Conservation (phyloP, 169 alveolate species). For the Cryptosporidium sp. region DNA sequence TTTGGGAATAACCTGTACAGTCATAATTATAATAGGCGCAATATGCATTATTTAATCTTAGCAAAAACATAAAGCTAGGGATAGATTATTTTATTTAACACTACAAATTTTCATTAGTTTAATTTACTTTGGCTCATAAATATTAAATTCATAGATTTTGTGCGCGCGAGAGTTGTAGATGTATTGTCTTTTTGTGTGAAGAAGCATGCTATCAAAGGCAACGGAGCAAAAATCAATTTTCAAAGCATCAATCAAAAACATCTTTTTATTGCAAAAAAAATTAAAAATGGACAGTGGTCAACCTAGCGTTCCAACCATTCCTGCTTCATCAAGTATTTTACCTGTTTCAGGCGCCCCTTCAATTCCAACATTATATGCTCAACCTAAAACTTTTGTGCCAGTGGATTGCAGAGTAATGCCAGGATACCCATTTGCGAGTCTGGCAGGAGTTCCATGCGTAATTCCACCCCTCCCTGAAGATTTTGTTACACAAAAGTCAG, state of each 20-base stretch:
- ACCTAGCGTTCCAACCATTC: conserved; percentile 75
- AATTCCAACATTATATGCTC: conserved; percentile 73
- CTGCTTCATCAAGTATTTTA: conserved; percentile 60
- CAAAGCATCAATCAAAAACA: background rate
- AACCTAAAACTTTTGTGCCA: conserved; percentile 73
- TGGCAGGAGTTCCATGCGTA: conserved; percentile 77
- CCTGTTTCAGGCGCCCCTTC: conserved; percentile 74
- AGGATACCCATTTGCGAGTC: conserved; percentile 73
- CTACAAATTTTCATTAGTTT: background rate
- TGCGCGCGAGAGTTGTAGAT: background rate
- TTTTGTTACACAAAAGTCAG: conserved; percentile 12
- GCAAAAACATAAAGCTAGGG: background rate
- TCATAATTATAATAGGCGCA: conserved; percentile 19
- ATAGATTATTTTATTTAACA: too few relatives aligned
- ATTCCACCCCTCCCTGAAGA: conserved; percentile 71
- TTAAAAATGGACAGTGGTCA: conserved; percentile 65
- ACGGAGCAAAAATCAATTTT: background rate
- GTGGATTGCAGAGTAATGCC: conserved; percentile 77
- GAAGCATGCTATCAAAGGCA: background rate
- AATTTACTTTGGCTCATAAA: background rate
- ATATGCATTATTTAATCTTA: background rate
- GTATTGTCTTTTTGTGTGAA: conserved; percentile 66
- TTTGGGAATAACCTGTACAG: conserved; percentile 10
- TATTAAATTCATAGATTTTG: background rate
- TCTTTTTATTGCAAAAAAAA: background rate